Conservation (phyloP, 768 basidiomycete species). For the Pulveroboletus sp. region DNA sequence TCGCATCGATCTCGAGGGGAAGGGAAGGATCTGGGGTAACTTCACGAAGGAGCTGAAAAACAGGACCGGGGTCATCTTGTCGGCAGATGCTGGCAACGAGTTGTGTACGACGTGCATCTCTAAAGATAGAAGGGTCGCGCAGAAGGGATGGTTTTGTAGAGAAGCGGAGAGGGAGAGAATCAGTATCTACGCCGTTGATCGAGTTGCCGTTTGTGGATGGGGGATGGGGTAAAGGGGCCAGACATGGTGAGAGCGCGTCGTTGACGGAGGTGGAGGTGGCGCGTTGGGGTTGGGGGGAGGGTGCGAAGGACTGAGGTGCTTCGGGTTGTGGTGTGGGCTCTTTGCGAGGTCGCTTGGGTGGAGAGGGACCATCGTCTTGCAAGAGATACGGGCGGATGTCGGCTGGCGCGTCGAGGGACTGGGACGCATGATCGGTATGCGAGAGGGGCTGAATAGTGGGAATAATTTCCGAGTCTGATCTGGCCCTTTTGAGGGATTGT, state of each 20-base stretch:
- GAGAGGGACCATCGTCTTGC: slow-evolving; percentile 61
- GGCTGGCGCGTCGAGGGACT: slow-evolving; percentile 30
- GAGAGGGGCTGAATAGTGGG: slow-evolving; percentile 13
- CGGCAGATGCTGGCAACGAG: slow-evolving; percentile 64
- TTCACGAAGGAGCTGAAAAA: slow-evolving; percentile 65
- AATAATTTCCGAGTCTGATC: slow-evolving; percentile 61
- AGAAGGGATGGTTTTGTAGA: slow-evolving; percentile 60
- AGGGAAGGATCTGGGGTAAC: slow-evolving; percentile 41
- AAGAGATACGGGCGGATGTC: slow-evolving; percentile 45
- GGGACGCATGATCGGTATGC: slow-evolving; percentile 16
- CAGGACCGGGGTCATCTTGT: slow-evolving; percentile 58
- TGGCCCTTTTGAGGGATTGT: slow-evolving; percentile 52
- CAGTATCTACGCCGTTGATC: slow-evolving; percentile 39
- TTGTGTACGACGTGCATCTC: slow-evolving; percentile 53
- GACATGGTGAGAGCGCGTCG: slow-evolving; percentile 30
- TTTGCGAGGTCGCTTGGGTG: slow-evolving; percentile 65
- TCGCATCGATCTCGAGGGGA: slow-evolving; percentile 62
- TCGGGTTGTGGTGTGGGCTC: slow-evolving; percentile 41
- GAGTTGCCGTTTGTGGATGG: slow-evolving; percentile 42
- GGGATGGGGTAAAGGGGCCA: slow-evolving; percentile 47
- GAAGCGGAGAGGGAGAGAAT: slow-evolving; percentile 50
- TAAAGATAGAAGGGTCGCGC: slow-evolving; percentile 49
- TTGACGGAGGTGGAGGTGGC: slow-evolving; percentile 34
- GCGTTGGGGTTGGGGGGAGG: slow-evolving; percentile 20
- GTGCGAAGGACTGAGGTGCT: slow-evolving; percentile 18